These are phyloP conservation scores for Phaeosphaeria sp. DNA, from an alignment of 2,329 filamentous ascomycete genomes.

Conservation along the genomic window DNA sequence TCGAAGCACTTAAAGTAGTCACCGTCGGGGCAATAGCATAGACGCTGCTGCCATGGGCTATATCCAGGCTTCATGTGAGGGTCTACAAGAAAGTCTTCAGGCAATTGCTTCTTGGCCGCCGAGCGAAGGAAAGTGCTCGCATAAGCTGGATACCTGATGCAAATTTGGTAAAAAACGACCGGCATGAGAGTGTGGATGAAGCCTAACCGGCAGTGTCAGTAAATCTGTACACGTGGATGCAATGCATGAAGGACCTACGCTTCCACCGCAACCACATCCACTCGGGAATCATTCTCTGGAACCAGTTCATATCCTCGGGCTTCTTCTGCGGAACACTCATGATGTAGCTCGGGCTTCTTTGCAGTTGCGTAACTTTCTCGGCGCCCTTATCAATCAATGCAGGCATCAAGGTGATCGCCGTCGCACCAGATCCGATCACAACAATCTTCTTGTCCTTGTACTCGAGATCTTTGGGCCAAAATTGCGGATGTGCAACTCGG, in stretches of 20 bases:
- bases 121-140: slow-evolving; percentile 58
- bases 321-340: slow-evolving; percentile 59
- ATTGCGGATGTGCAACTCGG: slow-evolving; percentile 71
- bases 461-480: slow-evolving; percentile 74
- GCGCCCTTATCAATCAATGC: slow-evolving; percentile 68
- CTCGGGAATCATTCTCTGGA: slow-evolving; percentile 52
- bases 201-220: slow-evolving; percentile 22
- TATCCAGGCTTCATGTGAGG: slow-evolving; percentile 57
- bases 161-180: slow-evolving; percentile 57
- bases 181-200: slow-evolving; percentile 59
- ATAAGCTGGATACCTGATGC: slow-evolving; percentile 59
- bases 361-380: slow-evolving; percentile 75
- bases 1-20: slow-evolving; percentile 64
- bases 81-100: slow-evolving; percentile 50
- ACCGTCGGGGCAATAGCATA: slow-evolving; percentile 71
- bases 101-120: slow-evolving; percentile 59
- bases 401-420: slow-evolving; percentile 78
- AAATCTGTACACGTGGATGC: no score
- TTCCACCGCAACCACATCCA: slow-evolving; percentile 56
- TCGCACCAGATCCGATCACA: slow-evolving; percentile 79
- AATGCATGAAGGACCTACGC: slow-evolving; percentile 40
- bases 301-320: slow-evolving; percentile 42
- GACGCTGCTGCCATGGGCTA: slow-evolving; percentile 71
- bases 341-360: slow-evolving; percentile 73
- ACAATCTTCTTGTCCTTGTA: slow-evolving; percentile 72